phyloP scores from a whole-genome alignment of 2,329 filamentous ascomycete genomes.

The Aspergillus persii region DNA sequence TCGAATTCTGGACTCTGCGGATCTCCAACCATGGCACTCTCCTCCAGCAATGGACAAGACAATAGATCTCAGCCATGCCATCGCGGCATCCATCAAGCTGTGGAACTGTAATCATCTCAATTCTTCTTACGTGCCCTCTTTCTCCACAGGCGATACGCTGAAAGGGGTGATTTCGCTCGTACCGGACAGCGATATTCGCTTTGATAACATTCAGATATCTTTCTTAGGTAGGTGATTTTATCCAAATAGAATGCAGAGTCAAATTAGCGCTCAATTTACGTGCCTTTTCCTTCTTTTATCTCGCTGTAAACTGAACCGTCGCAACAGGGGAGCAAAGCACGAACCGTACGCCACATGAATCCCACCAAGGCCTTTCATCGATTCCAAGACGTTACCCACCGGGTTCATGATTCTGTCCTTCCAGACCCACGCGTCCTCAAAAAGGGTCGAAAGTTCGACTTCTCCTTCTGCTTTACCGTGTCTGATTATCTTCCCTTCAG shows the following conservation, averaged over 20 bases:
- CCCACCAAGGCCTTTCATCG: conserved; percentile 4
- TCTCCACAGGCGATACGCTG: conserved; percentile 9
- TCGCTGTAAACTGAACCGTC: neutral
- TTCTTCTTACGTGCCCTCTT: conserved; percentile 2
- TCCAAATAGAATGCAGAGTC: too few relatives aligned
- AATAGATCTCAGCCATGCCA: neutral
- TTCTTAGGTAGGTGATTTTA: conserved; percentile 5
- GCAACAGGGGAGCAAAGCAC: conserved; percentile 11
- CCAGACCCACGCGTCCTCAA: conserved; percentile 6
- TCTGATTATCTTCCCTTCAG: conserved; percentile 8
- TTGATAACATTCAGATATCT: conserved; percentile 6
- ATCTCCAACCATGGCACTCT: neutral
- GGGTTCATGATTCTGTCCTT: neutral
- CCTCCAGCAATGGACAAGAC: neutral
- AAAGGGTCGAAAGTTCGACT: conserved; percentile 1
- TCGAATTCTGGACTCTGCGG: neutral
- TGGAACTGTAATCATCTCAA: neutral
- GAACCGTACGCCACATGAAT: neutral
- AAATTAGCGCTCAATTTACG: too few relatives aligned
- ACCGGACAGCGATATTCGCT: conserved; percentile 1
- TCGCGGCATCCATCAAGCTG: neutral
- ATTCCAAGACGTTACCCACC: conserved; percentile 8
- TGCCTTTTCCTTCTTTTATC: neutral
- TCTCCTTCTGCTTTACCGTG: conserved; percentile 8
- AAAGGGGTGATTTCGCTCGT: conserved; percentile 5